Base-by-base conservation (phyloP, 352 stramenopile species). In the Phytophthora quininea region DNA sequence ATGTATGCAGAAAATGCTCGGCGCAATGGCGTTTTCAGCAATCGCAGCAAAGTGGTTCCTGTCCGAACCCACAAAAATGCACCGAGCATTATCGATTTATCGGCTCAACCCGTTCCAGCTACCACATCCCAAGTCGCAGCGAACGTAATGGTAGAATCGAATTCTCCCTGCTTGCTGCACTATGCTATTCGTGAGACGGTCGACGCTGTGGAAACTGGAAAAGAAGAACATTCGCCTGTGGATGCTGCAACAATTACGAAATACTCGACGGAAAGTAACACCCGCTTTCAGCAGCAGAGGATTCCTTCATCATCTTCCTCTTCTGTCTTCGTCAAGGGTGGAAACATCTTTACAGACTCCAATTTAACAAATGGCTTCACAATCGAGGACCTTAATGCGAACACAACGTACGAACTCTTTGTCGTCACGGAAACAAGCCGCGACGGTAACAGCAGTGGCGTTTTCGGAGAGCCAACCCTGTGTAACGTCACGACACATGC, bases 21-120 rank as follows among this genome's bases (percentile, higher is more conserved):
- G n/a, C 77, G 75, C 33, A 91, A 89, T 40, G 72, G 73, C 4
- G 86, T 95, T 3, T 55, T 79, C 14, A 91, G 84, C 53, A 35
- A 46, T n/a, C 61, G 31, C 19, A 79, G 67, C 1, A 50, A 42
- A 4, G 19, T 56, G 3, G 9, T 47, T 0, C 14, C 24, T 12
- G 80, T 89, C 3, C 64, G 56, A 59, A 95, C 84, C 0, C 73
- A 89, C 55, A 75, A 74, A 12, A 59, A 38, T 3, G 78, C 86
- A 29, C 80, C 86, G 10, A 11, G 9, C 3, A 61, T 92, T 8
- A 1, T 69, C 0, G 43, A 47, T 11, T 46, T 65, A 0, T 24
- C 59, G 4, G 66, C 74, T 0, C 45, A 67, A 1, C 71, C 84
- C 30, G 67, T 78, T 0, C 54, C 67, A 27, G 73, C 80, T 35